Conservation (phyloP, 1,284 basidiomycete genomes). For the Ustilago trichophora region DNA sequence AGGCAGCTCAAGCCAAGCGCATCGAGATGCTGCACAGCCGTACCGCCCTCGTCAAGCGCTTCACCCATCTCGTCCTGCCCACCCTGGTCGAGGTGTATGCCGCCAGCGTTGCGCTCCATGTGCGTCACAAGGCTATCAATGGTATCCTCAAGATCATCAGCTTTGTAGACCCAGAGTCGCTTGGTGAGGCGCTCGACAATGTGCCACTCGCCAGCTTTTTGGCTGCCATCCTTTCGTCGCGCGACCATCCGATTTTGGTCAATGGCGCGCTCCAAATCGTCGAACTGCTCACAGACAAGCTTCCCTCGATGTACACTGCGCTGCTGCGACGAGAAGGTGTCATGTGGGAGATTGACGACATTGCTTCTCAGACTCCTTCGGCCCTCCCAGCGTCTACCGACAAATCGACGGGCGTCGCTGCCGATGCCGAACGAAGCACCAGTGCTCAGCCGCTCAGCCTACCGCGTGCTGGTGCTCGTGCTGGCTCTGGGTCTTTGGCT, state of each 20-base stretch:
- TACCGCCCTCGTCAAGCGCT: slow-evolving; percentile 55
- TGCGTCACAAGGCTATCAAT: slow-evolving; percentile 55
- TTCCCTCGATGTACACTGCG: slow-evolving; percentile 56
- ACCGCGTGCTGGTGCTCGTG: slow-evolving; percentile 17
- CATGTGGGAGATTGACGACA: slow-evolving; percentile 62
- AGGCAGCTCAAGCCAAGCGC: slow-evolving; percentile 51
- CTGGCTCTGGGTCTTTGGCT: too few relatives aligned
- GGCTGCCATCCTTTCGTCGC: slow-evolving; percentile 58
- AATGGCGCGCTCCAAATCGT: slow-evolving; percentile 63
- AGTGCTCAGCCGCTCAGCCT: slow-evolving; percentile 20
- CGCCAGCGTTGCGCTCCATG: slow-evolving; percentile 57
- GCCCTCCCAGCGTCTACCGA: slow-evolving; percentile 76
- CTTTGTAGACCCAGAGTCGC: slow-evolving; percentile 57
- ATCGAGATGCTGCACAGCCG: slow-evolving; percentile 55
- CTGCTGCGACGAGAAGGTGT: slow-evolving; percentile 61
- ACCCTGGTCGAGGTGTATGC: slow-evolving; percentile 63
- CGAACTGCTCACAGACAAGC: slow-evolving; percentile 59
- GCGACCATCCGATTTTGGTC: slow-evolving; percentile 51
- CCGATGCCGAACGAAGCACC: slow-evolving; percentile 73
- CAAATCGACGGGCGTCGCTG: slow-evolving; percentile 77
- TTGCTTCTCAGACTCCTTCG: slow-evolving; percentile 51
- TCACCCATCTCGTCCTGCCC: slow-evolving; percentile 61
- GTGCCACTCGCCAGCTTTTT: slow-evolving; percentile 64
- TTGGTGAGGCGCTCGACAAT: slow-evolving; percentile 49
- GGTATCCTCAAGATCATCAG: slow-evolving; percentile 62